phyloP scores from a whole-genome alignment of 2,329 filamentous ascomycete species.

The Gyromitra esculenta region DNA sequence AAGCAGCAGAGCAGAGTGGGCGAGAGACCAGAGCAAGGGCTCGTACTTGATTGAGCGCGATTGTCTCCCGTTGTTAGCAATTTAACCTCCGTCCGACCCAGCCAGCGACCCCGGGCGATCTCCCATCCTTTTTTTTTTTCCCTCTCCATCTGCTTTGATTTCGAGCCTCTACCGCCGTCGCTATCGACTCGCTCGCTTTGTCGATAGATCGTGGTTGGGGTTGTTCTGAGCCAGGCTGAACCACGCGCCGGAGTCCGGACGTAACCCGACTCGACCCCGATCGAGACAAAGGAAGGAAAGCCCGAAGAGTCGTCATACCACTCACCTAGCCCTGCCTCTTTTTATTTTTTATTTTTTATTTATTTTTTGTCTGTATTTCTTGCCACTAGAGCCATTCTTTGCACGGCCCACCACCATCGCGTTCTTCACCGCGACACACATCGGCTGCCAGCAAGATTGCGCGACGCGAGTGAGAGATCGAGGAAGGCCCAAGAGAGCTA shows the following conservation, averaged over 20 bases:
- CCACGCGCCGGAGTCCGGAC: conserved; percentile 42
- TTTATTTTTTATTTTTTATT: conserved; percentile 46
- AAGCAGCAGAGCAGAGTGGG: background rate
- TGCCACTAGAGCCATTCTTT: conserved; percentile 32
- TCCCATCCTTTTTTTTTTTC: conserved; percentile 41
- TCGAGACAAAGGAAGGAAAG: conserved; percentile 48
- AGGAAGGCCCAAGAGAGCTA: conserved; percentile 21
- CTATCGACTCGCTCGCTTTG: conserved; percentile 54
- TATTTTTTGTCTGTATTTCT: conserved; percentile 36
- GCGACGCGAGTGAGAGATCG: conserved; percentile 39
- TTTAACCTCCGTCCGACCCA: conserved; percentile 42
- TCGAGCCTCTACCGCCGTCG: conserved; percentile 47
- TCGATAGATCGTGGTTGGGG: conserved; percentile 46
- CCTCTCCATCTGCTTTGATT: conserved; percentile 38
- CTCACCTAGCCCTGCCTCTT: conserved; percentile 45
- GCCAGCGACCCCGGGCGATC: conserved; percentile 43
- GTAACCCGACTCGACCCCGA: conserved; percentile 44
- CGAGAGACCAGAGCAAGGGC: conserved; percentile 9
- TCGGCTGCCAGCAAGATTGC: conserved; percentile 38
- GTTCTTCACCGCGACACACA: conserved; percentile 40
- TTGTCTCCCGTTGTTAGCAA: conserved; percentile 26
- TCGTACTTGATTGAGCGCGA: conserved; percentile 35
- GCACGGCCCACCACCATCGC: conserved; percentile 38
- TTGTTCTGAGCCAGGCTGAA: conserved; percentile 36
- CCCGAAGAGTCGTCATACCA: conserved; percentile 47